Percentiles rank a stretch among this genome's conserved stretches.
Evolutionary conservation across 495 filamentous ascomycete species (phyloP).

Genomic region (Penicillium argentinense): DNA sequence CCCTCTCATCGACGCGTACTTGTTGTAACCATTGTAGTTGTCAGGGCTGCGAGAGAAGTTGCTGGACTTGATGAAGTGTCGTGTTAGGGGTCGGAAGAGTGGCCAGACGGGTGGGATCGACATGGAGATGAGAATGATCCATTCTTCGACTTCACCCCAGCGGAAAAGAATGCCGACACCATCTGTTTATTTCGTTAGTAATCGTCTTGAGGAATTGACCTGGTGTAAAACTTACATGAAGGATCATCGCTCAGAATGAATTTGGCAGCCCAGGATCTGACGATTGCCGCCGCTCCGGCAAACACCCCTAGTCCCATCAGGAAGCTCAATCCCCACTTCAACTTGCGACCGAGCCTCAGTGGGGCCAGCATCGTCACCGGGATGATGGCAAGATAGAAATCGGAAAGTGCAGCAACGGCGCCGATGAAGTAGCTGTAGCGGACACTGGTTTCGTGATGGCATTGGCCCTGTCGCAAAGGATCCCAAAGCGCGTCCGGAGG

Average conservation of each 20-base stretch:
- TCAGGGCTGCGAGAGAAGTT: constrained; percentile 8
- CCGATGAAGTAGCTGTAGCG: constrained; percentile 21
- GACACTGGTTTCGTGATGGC: constrained; percentile 13
- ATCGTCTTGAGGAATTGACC: neutral
- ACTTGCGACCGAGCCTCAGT: constrained; percentile 14
- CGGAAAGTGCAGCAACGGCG: constrained; percentile 16
- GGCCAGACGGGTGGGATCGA: constrained; percentile 27
- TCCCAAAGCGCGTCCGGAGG: constrained; percentile 21
- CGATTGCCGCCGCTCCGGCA: constrained; percentile 19
- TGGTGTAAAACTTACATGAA: constrained; percentile 10
- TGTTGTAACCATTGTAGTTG: constrained; percentile 1
- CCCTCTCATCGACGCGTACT: constrained; percentile 5
- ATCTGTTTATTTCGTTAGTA: constrained; percentile 4
- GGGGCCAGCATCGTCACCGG: constrained; percentile 18
- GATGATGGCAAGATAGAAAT: constrained; percentile 23
- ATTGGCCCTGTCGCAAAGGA: constrained; percentile 16
- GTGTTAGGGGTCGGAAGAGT: constrained; percentile 16
- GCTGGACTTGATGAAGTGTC: constrained; percentile 17
- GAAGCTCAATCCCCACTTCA: constrained; percentile 26
- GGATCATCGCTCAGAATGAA: constrained; percentile 20
- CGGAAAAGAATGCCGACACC: constrained; percentile 18
- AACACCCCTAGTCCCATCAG: constrained; percentile 24
- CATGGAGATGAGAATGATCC: constrained; percentile 24
- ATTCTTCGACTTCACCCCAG: constrained; percentile 25
- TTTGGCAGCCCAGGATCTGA: constrained; percentile 21